phyloP scores from a whole-genome alignment of 1,284 basidiomycete species.

The Neonothopanus nambi region DNA sequence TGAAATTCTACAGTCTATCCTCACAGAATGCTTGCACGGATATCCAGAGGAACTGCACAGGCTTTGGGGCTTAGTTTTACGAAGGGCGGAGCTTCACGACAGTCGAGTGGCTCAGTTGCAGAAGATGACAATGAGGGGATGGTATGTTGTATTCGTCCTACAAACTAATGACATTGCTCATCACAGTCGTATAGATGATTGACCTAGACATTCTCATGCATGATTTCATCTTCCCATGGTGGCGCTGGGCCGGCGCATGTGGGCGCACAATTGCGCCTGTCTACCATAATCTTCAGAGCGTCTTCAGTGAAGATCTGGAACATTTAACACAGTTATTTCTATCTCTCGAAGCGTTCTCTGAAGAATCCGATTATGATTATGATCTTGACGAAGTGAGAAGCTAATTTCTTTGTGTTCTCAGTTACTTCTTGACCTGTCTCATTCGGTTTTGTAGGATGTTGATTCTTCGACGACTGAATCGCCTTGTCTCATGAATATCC shows the following conservation, averaged over 20 bases:
- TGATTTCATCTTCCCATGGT: conserved; percentile 27
- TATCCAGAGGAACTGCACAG: conserved; percentile 10
- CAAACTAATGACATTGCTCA: neutral
- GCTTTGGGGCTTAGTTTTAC: conserved; percentile 12
- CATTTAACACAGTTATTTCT: conserved; percentile 35
- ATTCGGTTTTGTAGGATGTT: neutral
- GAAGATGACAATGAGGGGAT: conserved; percentile 22
- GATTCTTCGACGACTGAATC: neutral
- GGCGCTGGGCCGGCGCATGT: conserved; percentile 29
- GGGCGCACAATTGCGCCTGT: conserved; percentile 31
- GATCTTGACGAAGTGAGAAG: conserved; percentile 9
- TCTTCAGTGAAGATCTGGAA: conserved; percentile 34
- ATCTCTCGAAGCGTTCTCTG: conserved; percentile 30
- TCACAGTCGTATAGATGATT: conserved; percentile 27
- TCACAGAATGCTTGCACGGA: conserved; percentile 10
- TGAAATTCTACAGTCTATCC: neutral
- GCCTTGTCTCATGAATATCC: conserved; percentile 2
- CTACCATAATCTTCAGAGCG: conserved; percentile 31
- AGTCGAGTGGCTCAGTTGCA: conserved; percentile 12
- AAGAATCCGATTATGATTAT: conserved; percentile 9
- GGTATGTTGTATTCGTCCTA: conserved; percentile 18
- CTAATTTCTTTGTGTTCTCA: neutral
- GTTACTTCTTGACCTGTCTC: neutral
- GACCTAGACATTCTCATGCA: conserved; percentile 32
- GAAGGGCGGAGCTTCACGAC: neutral